Percentiles rank a stretch among this genome's conserved stretches.
phyloP scores from a whole-genome alignment of 441 rosid species.

The Populus tomentosa region DNA sequence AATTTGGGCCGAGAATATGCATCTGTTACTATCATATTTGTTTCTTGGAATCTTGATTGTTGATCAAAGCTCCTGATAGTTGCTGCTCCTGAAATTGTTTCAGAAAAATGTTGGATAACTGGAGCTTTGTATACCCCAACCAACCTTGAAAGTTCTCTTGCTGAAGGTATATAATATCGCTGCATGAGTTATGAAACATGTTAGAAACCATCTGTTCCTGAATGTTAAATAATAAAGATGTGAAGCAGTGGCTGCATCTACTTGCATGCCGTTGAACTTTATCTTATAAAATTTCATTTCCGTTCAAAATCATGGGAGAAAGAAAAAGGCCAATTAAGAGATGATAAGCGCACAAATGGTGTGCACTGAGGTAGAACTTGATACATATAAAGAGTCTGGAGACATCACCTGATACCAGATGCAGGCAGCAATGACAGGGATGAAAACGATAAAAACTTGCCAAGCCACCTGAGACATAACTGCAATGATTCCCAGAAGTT shows the following conservation, averaged over 20 bases:
- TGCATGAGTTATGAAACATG: conserved; percentile 24
- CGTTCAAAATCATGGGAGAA: not conserved
- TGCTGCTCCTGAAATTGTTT: conserved; percentile 75
- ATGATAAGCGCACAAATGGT: not conserved
- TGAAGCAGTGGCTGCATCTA: not conserved
- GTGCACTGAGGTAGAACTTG: not conserved
- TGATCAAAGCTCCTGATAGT: conserved; percentile 87
- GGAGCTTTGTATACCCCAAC: conserved; percentile 83
- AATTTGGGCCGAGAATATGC: conserved; percentile 73
- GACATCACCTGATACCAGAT: conserved; percentile 77
- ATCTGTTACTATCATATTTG: conserved; percentile 63
- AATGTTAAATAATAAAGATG: not conserved
- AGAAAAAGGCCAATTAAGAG: not conserved
- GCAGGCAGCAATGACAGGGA: conserved; percentile 66
- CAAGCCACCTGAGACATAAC: conserved; percentile 94
- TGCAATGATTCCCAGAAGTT: conserved; percentile 65
- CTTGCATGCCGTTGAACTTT: not conserved
- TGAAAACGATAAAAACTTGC: conserved; percentile 70
- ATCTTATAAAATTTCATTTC: not conserved
- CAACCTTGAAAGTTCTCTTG: conserved; percentile 76
- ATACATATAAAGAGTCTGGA: conserved; percentile 1
- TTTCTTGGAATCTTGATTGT: conserved; percentile 56
- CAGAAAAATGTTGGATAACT: conserved; percentile 82
- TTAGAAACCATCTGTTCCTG: not conserved
- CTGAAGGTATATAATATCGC: conserved; percentile 75